Evolutionary conservation across 192 early-diverging fungal genomes (phyloP).

Genomic region (Podila epicladia): DNA sequence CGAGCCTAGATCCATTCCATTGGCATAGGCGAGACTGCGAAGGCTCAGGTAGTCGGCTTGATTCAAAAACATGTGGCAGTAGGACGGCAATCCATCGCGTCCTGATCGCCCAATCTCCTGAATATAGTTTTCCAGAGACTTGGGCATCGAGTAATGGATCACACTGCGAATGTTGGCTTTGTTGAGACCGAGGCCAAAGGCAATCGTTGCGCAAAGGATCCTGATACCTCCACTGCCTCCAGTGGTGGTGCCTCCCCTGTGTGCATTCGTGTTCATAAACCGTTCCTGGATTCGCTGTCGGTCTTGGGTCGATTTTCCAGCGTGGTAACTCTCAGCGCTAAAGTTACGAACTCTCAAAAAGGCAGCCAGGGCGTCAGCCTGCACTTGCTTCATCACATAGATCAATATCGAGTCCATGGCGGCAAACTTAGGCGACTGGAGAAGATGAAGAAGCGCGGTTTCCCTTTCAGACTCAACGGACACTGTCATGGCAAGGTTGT

Average conservation of each 20-base stretch:
- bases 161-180: slow-evolving; percentile 78
- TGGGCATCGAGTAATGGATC: slow-evolving; percentile 76
- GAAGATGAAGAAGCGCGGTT: slow-evolving; percentile 59
- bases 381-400: slow-evolving; percentile 70
- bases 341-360: slow-evolving; percentile 73
- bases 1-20: slow-evolving; percentile 47
- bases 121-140: slow-evolving; percentile 77
- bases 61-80: slow-evolving; percentile 62
- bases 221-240: slow-evolving; percentile 53
- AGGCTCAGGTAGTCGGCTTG: slow-evolving; percentile 54
- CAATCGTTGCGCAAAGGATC: slow-evolving; percentile 79
- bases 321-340: slow-evolving; percentile 81
- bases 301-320: slow-evolving; percentile 68
- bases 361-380: slow-evolving; percentile 74
- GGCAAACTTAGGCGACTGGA: slow-evolving; percentile 62
- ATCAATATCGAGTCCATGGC: slow-evolving; percentile 71
- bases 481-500: slow-evolving; percentile 71
- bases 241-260: background rate
- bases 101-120: slow-evolving; percentile 83
- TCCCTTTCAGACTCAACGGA: slow-evolving; percentile 62
- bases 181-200: slow-evolving; percentile 82
- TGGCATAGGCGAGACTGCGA: slow-evolving; percentile 56
- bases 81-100: slow-evolving; percentile 62
- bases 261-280: slow-evolving; percentile 64
- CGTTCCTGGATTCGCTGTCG: slow-evolving; percentile 70